Conservation (phyloP, 352 stramenopile species). For the Phytophthora foliorum region DNA sequence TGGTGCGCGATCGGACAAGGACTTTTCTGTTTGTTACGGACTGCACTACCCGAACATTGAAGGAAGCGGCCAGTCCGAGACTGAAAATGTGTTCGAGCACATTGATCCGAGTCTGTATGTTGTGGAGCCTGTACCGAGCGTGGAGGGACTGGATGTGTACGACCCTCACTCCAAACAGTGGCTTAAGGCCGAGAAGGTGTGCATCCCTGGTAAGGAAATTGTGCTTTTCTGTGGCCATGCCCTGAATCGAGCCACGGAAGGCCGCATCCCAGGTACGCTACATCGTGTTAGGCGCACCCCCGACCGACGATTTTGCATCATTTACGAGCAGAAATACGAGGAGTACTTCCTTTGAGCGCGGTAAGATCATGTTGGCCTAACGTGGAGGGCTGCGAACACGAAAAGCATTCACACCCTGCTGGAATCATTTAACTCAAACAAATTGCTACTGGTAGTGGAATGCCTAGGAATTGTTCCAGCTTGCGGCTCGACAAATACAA, state of each 20-base stretch:
- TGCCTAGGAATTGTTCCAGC: neutral
- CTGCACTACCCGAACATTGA: slow-evolving; percentile 69
- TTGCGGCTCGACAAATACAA: neutral
- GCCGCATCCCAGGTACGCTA: slow-evolving; percentile 59
- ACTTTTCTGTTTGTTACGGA: slow-evolving; percentile 74
- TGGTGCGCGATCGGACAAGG: slow-evolving; percentile 43
- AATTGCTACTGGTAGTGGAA: neutral
- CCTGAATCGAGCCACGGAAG: slow-evolving; percentile 52
- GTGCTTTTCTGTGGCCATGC: slow-evolving; percentile 71
- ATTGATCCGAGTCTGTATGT: slow-evolving; percentile 72
- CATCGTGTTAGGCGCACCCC: slow-evolving; percentile 59
- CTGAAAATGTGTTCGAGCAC: slow-evolving; percentile 74
- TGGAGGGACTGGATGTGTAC: slow-evolving; percentile 69
- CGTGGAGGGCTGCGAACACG: no score
- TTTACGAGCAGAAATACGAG: slow-evolving; percentile 78
- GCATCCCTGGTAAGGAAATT: slow-evolving; percentile 61
- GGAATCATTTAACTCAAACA: no score
- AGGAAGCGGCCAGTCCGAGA: slow-evolving; percentile 59
- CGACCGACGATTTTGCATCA: slow-evolving; percentile 61
- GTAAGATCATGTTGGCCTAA: neutral
- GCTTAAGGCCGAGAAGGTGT: slow-evolving; percentile 61
- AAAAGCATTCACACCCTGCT: no score
- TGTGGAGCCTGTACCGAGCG: slow-evolving; percentile 60
- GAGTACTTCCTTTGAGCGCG: slow-evolving; percentile 52
- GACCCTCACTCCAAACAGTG: slow-evolving; percentile 62